A percentile compares a stretch with the other conserved stretches of the same genome.
These are phyloP conservation scores for Colletotrichum scovillei DNA, from an alignment of 2,329 filamentous ascomycete genomes.

Conservation along the genomic window DNA sequence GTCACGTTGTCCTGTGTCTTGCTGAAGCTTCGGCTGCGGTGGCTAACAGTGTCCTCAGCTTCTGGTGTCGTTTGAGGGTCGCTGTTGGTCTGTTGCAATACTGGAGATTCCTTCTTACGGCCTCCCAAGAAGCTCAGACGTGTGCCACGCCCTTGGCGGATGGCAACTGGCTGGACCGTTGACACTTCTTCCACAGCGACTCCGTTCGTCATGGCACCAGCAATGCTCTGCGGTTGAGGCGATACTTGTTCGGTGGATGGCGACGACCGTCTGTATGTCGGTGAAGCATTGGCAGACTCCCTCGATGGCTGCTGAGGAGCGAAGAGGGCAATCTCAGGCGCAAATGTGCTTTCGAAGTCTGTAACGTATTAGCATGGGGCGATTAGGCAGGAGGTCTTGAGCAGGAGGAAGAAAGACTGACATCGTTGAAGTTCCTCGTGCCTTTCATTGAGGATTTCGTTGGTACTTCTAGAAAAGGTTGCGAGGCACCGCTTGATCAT, in stretches of 20 bases:
- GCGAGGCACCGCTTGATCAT: conserved; percentile 85
- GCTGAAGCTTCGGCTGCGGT: conserved; percentile 39
- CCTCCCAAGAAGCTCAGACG: conserved; percentile 69
- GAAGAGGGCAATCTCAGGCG: conserved; percentile 73
- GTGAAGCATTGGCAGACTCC: conserved; percentile 55
- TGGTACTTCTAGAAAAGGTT: conserved; percentile 73
- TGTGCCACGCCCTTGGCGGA: conserved; percentile 62
- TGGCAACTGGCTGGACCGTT: conserved; percentile 61
- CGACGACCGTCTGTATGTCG: conserved; percentile 62
- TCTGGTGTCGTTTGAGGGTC: conserved; percentile 45
- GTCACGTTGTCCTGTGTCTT: conserved; percentile 50
- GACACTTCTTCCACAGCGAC: conserved; percentile 61
- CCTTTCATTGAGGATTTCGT: conserved; percentile 65
- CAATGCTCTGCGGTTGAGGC: conserved; percentile 45
- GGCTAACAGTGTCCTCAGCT: conserved; percentile 43
- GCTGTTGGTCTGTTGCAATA: conserved; percentile 43
- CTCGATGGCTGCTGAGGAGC: conserved; percentile 59
- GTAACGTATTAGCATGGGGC: conserved; percentile 22
- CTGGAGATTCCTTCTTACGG: conserved; percentile 56
- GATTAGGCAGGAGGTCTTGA: not conserved
- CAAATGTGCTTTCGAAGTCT: conserved; percentile 74
- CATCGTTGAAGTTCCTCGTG: conserved; percentile 72
- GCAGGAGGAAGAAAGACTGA: conserved; percentile 55
- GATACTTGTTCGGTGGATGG: conserved; percentile 52
- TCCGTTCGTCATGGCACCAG: conserved; percentile 47